Evolutionary conservation across 257 asterid genomes (phyloP).

Genomic region (Nicotiana paniculata): DNA sequence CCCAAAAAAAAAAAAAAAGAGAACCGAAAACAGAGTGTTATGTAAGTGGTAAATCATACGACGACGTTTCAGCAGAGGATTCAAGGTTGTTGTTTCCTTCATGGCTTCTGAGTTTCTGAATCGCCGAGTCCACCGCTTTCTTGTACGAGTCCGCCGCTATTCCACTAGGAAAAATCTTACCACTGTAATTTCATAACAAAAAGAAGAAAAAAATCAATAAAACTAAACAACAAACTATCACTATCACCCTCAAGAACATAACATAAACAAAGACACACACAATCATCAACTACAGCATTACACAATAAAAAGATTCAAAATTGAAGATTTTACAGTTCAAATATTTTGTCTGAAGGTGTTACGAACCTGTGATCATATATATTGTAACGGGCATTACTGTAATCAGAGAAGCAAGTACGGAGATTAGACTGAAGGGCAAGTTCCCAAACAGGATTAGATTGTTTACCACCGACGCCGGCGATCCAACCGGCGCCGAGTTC

Average conservation of each 20-base stretch:
- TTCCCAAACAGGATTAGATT: constrained; percentile 85
- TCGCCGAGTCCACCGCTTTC: constrained; percentile 83
- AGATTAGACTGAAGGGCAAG: constrained; percentile 60
- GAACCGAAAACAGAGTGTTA: not conserved
- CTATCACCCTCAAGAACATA: no score
- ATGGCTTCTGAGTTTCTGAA: constrained; percentile 45
- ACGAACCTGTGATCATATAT: constrained; percentile 74
- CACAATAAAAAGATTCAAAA: no score
- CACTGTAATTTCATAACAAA: constrained; percentile 29
- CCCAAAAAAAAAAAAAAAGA: not conserved
- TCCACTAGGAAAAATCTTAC: constrained; percentile 81
- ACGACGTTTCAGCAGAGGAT: constrained; percentile 26
- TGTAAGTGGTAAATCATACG: constrained; percentile 21
- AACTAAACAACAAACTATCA: no score
- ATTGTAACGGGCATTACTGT: constrained; percentile 81
- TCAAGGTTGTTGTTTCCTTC: constrained; percentile 33
- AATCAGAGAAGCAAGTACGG: constrained; percentile 87
- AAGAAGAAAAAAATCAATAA: no score
- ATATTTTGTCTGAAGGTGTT: no score
- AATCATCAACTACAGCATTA: no score
- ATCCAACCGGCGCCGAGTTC: constrained; percentile 99
- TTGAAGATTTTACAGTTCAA: not conserved
- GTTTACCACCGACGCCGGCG: constrained; percentile 90
- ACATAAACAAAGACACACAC: no score
- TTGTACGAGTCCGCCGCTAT: constrained; percentile 70